A percentile compares a stretch with the other conserved stretches of the same genome.
Conservation (phyloP, 2,329 filamentous ascomycete species). For the Scleromitrula shiraiana region DNA sequence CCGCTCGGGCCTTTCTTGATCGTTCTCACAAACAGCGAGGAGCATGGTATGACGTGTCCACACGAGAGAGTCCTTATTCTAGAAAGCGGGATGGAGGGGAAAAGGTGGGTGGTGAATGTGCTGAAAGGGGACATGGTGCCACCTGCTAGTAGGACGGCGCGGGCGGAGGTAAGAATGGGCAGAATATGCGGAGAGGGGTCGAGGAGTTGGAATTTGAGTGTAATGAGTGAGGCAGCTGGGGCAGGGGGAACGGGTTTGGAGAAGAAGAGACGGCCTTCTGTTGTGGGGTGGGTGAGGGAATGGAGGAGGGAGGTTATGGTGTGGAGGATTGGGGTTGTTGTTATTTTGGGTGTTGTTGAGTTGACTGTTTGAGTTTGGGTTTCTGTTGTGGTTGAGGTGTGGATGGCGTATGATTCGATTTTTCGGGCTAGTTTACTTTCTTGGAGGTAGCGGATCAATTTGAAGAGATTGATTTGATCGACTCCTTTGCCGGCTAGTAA, state of each 20-base stretch:
- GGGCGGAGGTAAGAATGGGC: constrained; percentile 73
- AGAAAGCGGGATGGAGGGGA: constrained; percentile 58
- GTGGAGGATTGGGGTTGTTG: constrained; percentile 29
- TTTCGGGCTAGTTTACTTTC: constrained; percentile 91
- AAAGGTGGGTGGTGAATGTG: constrained; percentile 80
- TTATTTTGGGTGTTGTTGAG: constrained; percentile 11
- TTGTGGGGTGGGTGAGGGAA: constrained; percentile 78
- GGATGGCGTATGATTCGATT: constrained; percentile 76
- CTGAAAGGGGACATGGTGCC: constrained; percentile 97
- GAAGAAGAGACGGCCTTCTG: constrained; percentile 59
- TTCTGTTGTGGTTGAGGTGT: constrained; percentile 35
- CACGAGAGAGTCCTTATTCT: constrained; percentile 79
- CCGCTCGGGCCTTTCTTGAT: constrained; percentile 44
- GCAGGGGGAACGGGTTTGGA: constrained; percentile 34
- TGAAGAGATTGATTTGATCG: constrained; percentile 92
- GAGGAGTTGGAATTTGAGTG: constrained; percentile 79
- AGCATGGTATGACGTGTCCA: constrained; percentile 81
- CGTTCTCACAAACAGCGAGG: constrained; percentile 73
- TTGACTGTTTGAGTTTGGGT: constrained; percentile 16
- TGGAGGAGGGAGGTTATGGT: constrained; percentile 64
- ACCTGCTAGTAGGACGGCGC: constrained; percentile 83
- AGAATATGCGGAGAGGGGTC: constrained; percentile 89
- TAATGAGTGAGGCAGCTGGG: constrained; percentile 31
- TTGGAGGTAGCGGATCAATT: constrained; percentile 78
- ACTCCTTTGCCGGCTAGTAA: constrained; percentile 78